Conservation (phyloP, 192 early-diverging fungal genomes). For the Mortierella alpina region DNA sequence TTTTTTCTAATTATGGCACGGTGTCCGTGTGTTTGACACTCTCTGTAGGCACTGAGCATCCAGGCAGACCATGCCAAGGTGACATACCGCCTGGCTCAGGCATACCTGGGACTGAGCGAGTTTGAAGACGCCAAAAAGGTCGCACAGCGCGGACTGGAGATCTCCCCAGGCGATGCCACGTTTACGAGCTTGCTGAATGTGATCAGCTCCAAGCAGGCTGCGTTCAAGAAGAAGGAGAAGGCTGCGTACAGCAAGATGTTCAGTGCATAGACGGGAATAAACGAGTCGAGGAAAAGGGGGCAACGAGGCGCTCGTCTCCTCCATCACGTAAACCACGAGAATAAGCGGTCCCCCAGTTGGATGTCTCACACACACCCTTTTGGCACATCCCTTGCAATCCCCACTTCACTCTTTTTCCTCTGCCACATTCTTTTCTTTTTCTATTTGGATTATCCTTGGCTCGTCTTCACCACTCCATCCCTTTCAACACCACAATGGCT, state of each 20-base stretch:
- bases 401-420: not conserved
- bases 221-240: conserved; percentile 52
- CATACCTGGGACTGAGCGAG: conserved; percentile 52
- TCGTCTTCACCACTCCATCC: not conserved
- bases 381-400: not conserved
- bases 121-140: conserved; percentile 53
- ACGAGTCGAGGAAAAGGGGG: too few species aligned
- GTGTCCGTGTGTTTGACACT: not conserved
- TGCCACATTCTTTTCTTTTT: not conserved
- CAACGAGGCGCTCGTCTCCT: too few species aligned
- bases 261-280: not conserved
- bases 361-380: too few species aligned
- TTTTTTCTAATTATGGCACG: not conserved
- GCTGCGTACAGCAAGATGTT: conserved; percentile 55
- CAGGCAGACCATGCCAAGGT: conserved; percentile 57
- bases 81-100: conserved; percentile 56
- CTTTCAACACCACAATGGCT: conserved; percentile 21
- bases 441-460: not conserved
- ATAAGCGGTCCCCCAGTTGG: too few species aligned
- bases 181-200: conserved; percentile 41
- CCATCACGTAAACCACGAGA: too few species aligned
- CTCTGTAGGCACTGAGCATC: conserved; percentile 27
- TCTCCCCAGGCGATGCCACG: conserved; percentile 39
- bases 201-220: conserved; percentile 36
- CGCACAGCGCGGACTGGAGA: conserved; percentile 42